A percentile compares a stretch with the other conserved stretches of the same genome.
These are phyloP conservation scores for Tremellales sp. DNA, from an alignment of 1,284 basidiomycete genomes.

Conservation along the genomic window DNA sequence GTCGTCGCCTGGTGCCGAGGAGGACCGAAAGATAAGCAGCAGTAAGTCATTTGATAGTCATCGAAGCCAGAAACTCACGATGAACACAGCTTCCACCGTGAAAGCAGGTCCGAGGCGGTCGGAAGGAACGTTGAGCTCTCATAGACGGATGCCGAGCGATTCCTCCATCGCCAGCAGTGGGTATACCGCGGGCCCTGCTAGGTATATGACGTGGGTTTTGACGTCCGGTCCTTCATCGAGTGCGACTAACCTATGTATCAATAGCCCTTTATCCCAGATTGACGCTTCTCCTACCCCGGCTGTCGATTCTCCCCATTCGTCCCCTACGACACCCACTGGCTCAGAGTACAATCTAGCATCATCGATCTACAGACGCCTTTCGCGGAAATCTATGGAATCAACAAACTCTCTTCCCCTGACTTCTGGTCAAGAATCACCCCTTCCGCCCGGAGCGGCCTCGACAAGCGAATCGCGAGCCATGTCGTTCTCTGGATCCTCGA, in stretches of 20 bases:
- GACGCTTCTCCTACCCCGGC: slow-evolving; percentile 14
- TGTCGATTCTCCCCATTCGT: slow-evolving; percentile 22
- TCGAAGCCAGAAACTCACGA: no score
- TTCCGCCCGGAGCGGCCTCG: slow-evolving; percentile 32
- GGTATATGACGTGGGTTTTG: slow-evolving; percentile 24
- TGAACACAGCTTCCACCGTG: no score
- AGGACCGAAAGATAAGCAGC: no score
- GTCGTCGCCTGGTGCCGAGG: no score
- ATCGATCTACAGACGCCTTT: slow-evolving; percentile 24
- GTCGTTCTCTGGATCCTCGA: slow-evolving; percentile 44
- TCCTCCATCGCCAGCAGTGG: slow-evolving; percentile 42
- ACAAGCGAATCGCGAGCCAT: slow-evolving; percentile 39
- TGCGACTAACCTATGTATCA: no score
- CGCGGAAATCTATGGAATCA: slow-evolving; percentile 44
- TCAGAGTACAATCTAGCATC: slow-evolving; percentile 33
- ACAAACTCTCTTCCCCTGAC: slow-evolving; percentile 38
- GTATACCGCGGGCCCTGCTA: slow-evolving; percentile 26
- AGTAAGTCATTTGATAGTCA: no score
- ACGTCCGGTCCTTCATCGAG: not conserved
- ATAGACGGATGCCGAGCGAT: slow-evolving; percentile 43
- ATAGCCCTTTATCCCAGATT: slow-evolving; percentile 40
- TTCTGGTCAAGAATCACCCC: slow-evolving; percentile 13
- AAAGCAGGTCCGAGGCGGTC: no score
- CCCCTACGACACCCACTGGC: slow-evolving; percentile 41
- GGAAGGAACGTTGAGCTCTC: no score